phyloP scores from a whole-genome alignment of 1,284 basidiomycete genomes.

The Kwoniella shivajii region DNA sequence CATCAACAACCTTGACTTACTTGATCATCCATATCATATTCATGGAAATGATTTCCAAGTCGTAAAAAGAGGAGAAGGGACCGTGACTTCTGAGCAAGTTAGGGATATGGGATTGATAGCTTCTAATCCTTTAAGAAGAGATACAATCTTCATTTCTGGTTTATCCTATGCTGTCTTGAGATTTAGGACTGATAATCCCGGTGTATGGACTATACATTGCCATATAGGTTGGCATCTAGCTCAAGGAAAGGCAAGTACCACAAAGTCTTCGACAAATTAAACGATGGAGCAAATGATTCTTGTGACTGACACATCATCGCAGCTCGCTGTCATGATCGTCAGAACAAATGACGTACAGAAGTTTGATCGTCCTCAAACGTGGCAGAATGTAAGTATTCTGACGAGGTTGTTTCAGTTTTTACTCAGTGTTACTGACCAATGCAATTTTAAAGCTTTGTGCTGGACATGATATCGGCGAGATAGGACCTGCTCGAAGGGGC shows the following conservation, averaged over 20 bases:
- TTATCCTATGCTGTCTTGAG: constrained; percentile 27
- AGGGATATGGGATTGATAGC: not conserved
- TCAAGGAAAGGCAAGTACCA: constrained; percentile 11
- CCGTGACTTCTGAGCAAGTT: constrained; percentile 24
- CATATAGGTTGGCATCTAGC: constrained; percentile 29
- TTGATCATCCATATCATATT: constrained; percentile 49
- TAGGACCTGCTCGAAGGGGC: not conserved
- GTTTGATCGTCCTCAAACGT: constrained; percentile 9
- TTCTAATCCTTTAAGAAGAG: constrained; percentile 47
- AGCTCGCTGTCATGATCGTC: constrained; percentile 17
- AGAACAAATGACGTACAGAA: constrained; percentile 20
- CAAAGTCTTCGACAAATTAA: no score
- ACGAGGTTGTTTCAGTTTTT: no score
- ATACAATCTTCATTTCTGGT: constrained; percentile 41
- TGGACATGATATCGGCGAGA: not conserved
- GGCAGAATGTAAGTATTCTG: constrained; percentile 13
- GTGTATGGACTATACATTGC: constrained; percentile 31
- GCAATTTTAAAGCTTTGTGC: not conserved
- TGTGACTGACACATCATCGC: not conserved
- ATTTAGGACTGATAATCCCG: constrained; percentile 22
- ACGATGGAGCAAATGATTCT: no score
- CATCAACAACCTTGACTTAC: constrained; percentile 45
- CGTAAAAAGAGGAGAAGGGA: constrained; percentile 41
- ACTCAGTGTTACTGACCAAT: no score
- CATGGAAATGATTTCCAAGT: constrained; percentile 36